Evolutionary conservation across 148 eudicot species (phyloP).

Genomic region (Chenopodium berlandieri): DNA sequence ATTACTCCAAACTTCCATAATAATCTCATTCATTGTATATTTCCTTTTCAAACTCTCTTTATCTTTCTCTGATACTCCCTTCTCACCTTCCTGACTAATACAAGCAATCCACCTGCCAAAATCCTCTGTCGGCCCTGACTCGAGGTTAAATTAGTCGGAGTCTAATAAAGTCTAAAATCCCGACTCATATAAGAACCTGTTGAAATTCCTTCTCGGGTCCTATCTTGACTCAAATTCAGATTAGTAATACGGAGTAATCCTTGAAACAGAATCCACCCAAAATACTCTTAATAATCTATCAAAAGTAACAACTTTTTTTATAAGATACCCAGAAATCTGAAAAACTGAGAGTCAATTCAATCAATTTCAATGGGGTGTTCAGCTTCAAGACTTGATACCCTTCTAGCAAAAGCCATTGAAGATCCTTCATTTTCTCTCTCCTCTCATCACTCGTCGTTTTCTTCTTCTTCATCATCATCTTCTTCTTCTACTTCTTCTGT

Average conservation of each 20-base stretch:
- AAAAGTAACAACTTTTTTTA: background rate
- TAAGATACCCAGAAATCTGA: background rate
- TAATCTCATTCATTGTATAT: conserved; percentile 22
- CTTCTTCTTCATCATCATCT: conserved; percentile 20
- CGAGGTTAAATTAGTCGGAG: too few species aligned
- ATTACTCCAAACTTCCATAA: conserved; percentile 19
- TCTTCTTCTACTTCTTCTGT: conserved; percentile 35
- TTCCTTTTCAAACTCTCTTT: background rate
- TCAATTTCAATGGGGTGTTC: conserved; percentile 59
- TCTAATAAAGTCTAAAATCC: too few species aligned
- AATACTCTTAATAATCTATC: too few species aligned
- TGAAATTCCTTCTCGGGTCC: too few species aligned
- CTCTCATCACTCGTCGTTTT: conserved; percentile 15
- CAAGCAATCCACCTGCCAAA: background rate
- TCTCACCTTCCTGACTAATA: background rate
- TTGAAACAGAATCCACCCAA: too few species aligned
- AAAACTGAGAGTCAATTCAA: background rate
- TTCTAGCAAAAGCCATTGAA: conserved; percentile 38
- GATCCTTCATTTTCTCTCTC: conserved; percentile 32
- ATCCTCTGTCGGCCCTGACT: too few species aligned
- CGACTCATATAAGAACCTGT: too few species aligned
- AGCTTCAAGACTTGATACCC: conserved; percentile 52
- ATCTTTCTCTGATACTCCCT: background rate
- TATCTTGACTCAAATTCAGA: too few species aligned
- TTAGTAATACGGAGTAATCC: too few species aligned